Evolutionary conservation across 2,329 filamentous ascomycete species (phyloP), one percentile per base, ranked within the genome.

Genomic region (Shiraia bambusicola): DNA sequence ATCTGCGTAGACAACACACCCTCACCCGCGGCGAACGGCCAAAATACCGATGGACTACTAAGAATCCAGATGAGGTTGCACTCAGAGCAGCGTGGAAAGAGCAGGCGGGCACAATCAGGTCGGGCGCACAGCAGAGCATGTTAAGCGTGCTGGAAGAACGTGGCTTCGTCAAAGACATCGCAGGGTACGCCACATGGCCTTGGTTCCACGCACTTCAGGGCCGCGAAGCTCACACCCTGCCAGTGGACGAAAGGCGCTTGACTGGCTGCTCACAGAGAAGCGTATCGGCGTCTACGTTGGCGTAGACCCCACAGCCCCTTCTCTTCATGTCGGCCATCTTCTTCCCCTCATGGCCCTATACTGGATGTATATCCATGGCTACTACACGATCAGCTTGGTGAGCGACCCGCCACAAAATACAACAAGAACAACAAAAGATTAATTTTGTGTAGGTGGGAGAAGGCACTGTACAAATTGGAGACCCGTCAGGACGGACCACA

Each of bases 271-370:
- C 72, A 78, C 76, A 4, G 66, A 72, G 17, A 84, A 83, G 61
- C 76, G 84, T 47, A 80, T 89, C 54, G 85, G 84, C 48, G 83
- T 80, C 45, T 94, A 94, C 59, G 85, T 88, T 38, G 88, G 88
- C 54, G 81, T 93, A 58, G 88, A 94, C 61, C 87, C 88, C 4
- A 93, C 88, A 0, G 87, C 87, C 11, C 75, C 81, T 41, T 93
- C 88, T 2, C 73, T 93, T 45, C 88, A 94, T 58, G 75, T 93
- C 33, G 88, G 88, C 43, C 87, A 94, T 61, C 75, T 94, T 5
- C 74, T 93, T 11, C 86, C 88, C 15, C 75, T 92, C 40, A 93
- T 93, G 88, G 81, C 86, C 12, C 73, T 92, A 16, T 90, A 89
- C 71, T 92, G 87, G 85, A 79, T 91, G 74, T 89, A 88, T 70